Base-by-base conservation (phyloP, 805 yeast genomes). In the Candida hungchunana region DNA sequence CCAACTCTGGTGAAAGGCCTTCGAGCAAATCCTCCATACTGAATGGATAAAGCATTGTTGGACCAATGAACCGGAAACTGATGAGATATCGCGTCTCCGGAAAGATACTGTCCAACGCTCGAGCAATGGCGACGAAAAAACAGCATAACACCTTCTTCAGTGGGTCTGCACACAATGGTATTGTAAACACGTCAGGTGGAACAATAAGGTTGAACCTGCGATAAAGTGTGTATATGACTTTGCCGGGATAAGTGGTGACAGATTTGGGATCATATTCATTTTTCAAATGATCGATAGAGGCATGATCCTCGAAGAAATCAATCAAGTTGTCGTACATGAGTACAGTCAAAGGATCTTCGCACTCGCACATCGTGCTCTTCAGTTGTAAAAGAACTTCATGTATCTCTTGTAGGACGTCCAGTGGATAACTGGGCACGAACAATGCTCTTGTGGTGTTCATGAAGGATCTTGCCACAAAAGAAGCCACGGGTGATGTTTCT, bases 1-100 rank as follows among this genome's bases (percentile, higher is more conserved):
- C 20, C 16, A 49, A 21, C 2, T 44, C 47, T 1, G 34, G 28
- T 2, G 46, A 27, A 2, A 49, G 18, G 2, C 31, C 40, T 4
- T 18, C 21, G 10, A 26, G 21, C 1, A 50, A 10, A 12, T 40
- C 47, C 0, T 37, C 33, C 2, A 11, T 22, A 3, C 46, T 37
- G 29, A 31, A 50, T 5, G 58, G 56, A 22, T 47, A 50, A 7
- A 44, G 6, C 2, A 37, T 26, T 8, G 53, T 36, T 19, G 56
- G 53, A 1, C 58, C 58, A 41, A 50, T 47, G 37, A 50, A 53
- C 31, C 56, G 38, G 20, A 31, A 42, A 9, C 33, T 39, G 0
- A 44, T 32, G 4, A 52, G 15, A 26, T 43, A 53, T 32, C 55
- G 37, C 0, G 43, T 12, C 23, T 46, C 53, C 8, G 58, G 58